These are phyloP conservation scores for Fusarium xylarioides DNA, from an alignment of 2,329 filamentous ascomycete species.

Conservation along the genomic window DNA sequence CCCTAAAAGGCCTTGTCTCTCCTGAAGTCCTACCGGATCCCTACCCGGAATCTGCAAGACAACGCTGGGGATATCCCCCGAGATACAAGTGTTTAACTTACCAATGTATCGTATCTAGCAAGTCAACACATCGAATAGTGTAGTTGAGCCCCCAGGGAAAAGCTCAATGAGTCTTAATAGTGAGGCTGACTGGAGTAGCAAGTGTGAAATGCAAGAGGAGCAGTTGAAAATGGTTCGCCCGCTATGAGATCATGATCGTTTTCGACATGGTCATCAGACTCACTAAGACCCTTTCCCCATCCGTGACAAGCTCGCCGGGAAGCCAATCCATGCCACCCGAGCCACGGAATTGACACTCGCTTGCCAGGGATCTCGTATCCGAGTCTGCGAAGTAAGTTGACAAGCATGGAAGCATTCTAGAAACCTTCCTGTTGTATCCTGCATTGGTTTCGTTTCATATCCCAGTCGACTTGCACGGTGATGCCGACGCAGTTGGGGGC, in stretches of 20 bases:
- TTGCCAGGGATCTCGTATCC: constrained; percentile 16
- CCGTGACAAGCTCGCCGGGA: constrained; percentile 10
- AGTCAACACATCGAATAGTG: constrained; percentile 3
- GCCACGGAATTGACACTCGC: constrained; percentile 6
- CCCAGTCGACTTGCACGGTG: constrained; percentile 1
- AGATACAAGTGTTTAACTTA: neutral
- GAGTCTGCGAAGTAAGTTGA: neutral
- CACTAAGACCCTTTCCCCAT: constrained; percentile 2
- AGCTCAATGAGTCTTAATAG: constrained; percentile 4
- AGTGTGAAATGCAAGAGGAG: neutral
- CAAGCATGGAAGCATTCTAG: constrained; percentile 35
- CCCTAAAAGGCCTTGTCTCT: constrained; percentile 20
- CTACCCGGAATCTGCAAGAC: constrained; percentile 22
- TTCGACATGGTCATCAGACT: constrained; percentile 2
- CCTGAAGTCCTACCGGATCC: constrained; percentile 15
- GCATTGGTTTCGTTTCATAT: constrained; percentile 22
- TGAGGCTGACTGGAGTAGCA: constrained; percentile 29
- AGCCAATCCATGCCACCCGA: constrained; percentile 12
- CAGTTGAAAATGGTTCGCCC: constrained; percentile 17
- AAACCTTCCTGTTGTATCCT: constrained; percentile 39
- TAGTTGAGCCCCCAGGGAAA: neutral
- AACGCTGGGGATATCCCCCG: constrained; percentile 12
- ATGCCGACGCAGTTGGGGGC: constrained; percentile 16
- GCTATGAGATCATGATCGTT: constrained; percentile 5
- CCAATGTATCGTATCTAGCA: neutral